phyloP scores from a whole-genome alignment of 805 yeast genomes.

The Hagleromyces aurorensis region DNA sequence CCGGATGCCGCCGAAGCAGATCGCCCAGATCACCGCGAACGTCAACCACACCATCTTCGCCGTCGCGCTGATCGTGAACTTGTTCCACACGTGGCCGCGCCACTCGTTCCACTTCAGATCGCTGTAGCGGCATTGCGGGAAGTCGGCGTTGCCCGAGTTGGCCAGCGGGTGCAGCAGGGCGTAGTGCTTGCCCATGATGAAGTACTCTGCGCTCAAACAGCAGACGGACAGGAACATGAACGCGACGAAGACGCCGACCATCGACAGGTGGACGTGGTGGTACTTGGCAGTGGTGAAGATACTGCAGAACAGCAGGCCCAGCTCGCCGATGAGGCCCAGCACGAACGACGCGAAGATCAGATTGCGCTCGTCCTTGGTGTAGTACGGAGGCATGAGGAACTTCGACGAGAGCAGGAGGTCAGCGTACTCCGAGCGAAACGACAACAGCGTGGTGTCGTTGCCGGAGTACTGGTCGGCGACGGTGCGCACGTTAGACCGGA shows the following conservation, averaged over 20 bases:
- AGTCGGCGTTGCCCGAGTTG: conserved; percentile 1
- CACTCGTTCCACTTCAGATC: conserved; percentile 29
- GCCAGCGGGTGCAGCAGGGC: conserved; percentile 32
- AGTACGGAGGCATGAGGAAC: conserved; percentile 34
- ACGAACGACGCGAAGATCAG: conserved; percentile 36
- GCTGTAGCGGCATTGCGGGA: no score
- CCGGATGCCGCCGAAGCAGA: conserved; percentile 50
- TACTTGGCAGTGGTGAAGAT: conserved; percentile 58
- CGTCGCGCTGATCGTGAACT: conserved; percentile 41
- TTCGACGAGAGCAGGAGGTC: conserved; percentile 13
- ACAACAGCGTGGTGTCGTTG: conserved; percentile 4
- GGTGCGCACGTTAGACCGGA: conserved; percentile 16
- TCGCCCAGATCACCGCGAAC: conserved; percentile 58
- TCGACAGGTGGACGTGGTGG: conserved; percentile 49
- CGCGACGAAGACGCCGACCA: conserved; percentile 68
- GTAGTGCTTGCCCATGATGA: conserved; percentile 40
- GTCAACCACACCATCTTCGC: conserved; percentile 59
- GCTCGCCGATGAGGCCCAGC: conserved; percentile 50
- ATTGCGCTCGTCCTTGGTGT: conserved; percentile 32
- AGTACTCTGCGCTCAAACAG: conserved; percentile 39
- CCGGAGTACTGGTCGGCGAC: conserved; percentile 37
- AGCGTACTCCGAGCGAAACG: conserved; percentile 15
- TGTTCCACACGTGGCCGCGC: conserved; percentile 33
- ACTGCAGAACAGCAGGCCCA: conserved; percentile 68
- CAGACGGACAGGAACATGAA: conserved; percentile 49